These are phyloP conservation scores for Leavenworthia alabamica DNA, from an alignment of 345 rosid species.

Conservation along the genomic window DNA sequence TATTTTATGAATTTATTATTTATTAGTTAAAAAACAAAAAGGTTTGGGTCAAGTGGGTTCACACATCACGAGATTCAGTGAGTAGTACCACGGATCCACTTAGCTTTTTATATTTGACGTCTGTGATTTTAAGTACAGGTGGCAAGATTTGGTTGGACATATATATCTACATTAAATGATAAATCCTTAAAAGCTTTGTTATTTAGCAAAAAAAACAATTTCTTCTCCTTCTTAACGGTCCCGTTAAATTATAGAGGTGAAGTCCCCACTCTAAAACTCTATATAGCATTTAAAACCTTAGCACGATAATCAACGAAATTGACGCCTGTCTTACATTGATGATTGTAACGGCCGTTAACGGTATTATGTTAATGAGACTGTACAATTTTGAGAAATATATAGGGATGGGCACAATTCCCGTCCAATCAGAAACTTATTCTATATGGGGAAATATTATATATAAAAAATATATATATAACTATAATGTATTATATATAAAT, in stretches of 20 bases:
- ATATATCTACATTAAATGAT: conserved; percentile 19
- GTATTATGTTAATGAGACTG: too few species aligned
- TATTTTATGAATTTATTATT: background rate
- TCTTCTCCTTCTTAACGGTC: conserved; percentile 23
- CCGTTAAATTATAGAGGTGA: conserved; percentile 7
- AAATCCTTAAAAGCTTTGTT: conserved; percentile 21
- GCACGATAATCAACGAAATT: too few species aligned
- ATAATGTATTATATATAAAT: too few species aligned
- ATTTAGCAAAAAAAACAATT: background rate
- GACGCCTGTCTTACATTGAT: too few species aligned
- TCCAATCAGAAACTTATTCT: too few species aligned
- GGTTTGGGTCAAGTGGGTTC: conserved; percentile 9
- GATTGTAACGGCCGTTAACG: too few species aligned
- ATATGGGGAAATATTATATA: too few species aligned
- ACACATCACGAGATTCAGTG: conserved; percentile 32
- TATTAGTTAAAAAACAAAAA: background rate
- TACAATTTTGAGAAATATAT: too few species aligned
- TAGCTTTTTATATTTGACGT: conserved; percentile 21
- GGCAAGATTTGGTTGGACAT: background rate
- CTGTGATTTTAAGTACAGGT: conserved; percentile 19
- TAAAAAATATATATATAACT: too few species aligned
- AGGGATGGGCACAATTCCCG: too few species aligned
- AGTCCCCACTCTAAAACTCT: too few species aligned
- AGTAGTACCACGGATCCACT: conserved; percentile 27
- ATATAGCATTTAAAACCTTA: too few species aligned